A percentile compares a stretch with the other conserved stretches of the same genome.
Conservation (phyloP, 1,284 basidiomycete species). For the Phaffia rhodozyma region DNA sequence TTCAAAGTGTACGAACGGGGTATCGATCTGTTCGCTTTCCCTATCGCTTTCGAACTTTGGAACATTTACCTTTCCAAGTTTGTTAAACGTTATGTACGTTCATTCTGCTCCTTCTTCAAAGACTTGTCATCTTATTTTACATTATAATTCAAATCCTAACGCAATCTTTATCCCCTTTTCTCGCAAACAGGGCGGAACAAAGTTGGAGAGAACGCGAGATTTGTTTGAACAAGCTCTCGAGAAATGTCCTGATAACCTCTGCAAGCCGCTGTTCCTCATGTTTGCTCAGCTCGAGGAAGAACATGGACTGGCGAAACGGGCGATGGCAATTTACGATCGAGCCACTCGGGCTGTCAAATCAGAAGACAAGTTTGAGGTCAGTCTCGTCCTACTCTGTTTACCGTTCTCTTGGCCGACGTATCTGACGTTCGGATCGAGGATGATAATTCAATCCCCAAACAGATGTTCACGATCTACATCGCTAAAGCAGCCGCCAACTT, state of each 20-base stretch:
- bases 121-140: neutral
- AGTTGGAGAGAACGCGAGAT: conserved; percentile 88
- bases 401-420: neutral
- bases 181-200: conserved; percentile 60
- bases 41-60: conserved; percentile 97
- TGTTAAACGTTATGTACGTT: conserved; percentile 80
- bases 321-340: conserved; percentile 92
- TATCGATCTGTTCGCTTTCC: conserved; percentile 94
- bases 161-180: conserved; percentile 1
- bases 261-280: conserved; percentile 90
- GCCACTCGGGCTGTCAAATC: conserved; percentile 75
- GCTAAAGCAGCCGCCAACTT: conserved; percentile 94
- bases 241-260: conserved; percentile 87
- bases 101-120: neutral
- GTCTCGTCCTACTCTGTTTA: conserved; percentile 22
- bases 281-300: conserved; percentile 94
- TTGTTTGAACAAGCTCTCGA: conserved; percentile 96
- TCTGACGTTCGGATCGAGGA: neutral
- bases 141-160: neutral
- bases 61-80: conserved; percentile 98
- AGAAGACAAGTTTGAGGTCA: conserved; percentile 85
- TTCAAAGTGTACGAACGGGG: conserved; percentile 99
- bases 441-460: conserved; percentile 5
- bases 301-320: conserved; percentile 83
- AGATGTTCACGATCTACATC: conserved; percentile 97